Evolutionary conservation across 1,284 basidiomycete species (phyloP).

Genomic region (Phaffia rhodozyma): DNA sequence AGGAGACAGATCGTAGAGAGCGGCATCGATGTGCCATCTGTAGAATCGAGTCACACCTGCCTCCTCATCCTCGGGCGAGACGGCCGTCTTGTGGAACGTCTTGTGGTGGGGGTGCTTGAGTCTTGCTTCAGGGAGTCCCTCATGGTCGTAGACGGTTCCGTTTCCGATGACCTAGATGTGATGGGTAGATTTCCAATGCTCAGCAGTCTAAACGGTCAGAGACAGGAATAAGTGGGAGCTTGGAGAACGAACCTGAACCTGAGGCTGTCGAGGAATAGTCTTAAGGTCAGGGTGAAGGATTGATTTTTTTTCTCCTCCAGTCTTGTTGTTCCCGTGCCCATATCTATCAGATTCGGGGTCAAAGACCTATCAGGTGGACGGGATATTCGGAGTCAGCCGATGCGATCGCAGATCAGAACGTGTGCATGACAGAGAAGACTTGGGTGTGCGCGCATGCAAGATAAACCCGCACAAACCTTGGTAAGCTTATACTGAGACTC

Average conservation of each 20-base stretch:
- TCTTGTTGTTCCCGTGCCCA: slow-evolving; percentile 76
- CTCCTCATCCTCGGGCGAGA: slow-evolving; percentile 62
- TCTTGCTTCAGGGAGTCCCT: slow-evolving; percentile 50
- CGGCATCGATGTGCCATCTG: slow-evolving; percentile 66
- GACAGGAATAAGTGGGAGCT: background rate
- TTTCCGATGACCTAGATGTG: slow-evolving; percentile 56
- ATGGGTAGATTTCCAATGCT: background rate
- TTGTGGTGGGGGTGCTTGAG: slow-evolving; percentile 68
- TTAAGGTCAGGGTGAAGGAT: slow-evolving; percentile 74
- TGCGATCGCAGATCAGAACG: background rate
- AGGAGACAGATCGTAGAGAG: slow-evolving; percentile 67
- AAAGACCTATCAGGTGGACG: slow-evolving; percentile 44
- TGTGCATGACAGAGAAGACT: background rate
- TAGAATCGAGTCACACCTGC: slow-evolving; percentile 52
- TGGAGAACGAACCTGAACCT: slow-evolving; percentile 47
- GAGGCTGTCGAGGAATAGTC: slow-evolving; percentile 70
- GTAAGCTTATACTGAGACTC: slow-evolving; percentile 73
- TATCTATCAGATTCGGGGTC: slow-evolving; percentile 60
- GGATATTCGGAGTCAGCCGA: background rate
- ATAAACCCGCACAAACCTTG: slow-evolving; percentile 43
- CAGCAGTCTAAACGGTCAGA: background rate
- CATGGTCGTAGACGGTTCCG: slow-evolving; percentile 57
- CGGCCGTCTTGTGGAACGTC: slow-evolving; percentile 75
- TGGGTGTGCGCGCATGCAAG: slow-evolving; percentile 4
- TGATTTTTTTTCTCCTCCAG: slow-evolving; percentile 53